Evolutionary conservation across 306 rosid genomes (phyloP).

Genomic region (Pyrus communis): DNA sequence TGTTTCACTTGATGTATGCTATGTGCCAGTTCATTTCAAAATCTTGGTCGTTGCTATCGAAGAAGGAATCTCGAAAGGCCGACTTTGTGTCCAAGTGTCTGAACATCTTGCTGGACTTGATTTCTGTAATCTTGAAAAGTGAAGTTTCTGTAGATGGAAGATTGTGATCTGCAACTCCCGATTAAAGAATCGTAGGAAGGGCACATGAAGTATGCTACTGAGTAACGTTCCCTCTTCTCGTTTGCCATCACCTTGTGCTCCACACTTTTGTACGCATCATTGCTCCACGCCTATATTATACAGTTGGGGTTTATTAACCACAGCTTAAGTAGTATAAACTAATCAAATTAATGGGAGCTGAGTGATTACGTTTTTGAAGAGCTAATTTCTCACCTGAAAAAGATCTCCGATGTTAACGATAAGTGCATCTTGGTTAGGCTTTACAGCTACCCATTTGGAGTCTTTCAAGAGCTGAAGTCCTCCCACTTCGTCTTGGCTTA

Average conservation of each 20-base stretch:
- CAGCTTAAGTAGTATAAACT: neutral
- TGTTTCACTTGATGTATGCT: neutral
- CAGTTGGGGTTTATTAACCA: neutral
- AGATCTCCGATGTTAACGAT: slow-evolving; percentile 91
- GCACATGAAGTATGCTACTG: slow-evolving; percentile 79
- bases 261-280: slow-evolving; percentile 69
- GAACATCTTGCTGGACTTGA: slow-evolving; percentile 71
- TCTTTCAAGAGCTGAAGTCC: slow-evolving; percentile 93
- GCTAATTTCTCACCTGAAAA: slow-evolving; percentile 45
- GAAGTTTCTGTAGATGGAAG: slow-evolving; percentile 53
- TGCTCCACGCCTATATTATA: slow-evolving; percentile 79
- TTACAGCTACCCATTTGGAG: slow-evolving; percentile 80
- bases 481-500: slow-evolving; percentile 76
- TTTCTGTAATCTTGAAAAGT: slow-evolving; percentile 72
- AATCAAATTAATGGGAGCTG: neutral
- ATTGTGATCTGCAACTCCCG: slow-evolving; percentile 40
- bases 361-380: too few species aligned
- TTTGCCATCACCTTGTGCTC: slow-evolving; percentile 77
- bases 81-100: slow-evolving; percentile 56
- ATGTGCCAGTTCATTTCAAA: neutral
- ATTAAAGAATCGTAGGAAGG: slow-evolving; percentile 67
- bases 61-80: slow-evolving; percentile 68
- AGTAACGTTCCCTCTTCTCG: slow-evolving; percentile 53
- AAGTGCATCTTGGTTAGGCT: slow-evolving; percentile 76
- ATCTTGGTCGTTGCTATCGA: neutral